These are phyloP conservation scores for Diaporthe helianthi DNA, from an alignment of 2,329 filamentous ascomycete genomes.

Conservation along the genomic window DNA sequence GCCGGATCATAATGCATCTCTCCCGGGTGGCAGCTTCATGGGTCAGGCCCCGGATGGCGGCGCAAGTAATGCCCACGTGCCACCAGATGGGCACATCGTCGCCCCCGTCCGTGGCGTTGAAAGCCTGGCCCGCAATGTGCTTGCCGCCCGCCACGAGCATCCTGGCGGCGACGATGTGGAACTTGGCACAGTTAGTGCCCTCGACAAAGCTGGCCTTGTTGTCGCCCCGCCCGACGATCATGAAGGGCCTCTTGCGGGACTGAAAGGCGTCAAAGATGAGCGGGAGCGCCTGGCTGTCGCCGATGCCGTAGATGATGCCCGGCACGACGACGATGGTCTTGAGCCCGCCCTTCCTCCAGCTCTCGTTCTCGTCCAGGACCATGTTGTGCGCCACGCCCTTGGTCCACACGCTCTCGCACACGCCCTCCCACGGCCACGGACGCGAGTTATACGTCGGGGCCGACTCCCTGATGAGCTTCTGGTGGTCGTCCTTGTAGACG, in stretches of 20 bases:
- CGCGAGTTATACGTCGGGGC: slow-evolving; percentile 37
- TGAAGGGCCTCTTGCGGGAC: slow-evolving; percentile 18
- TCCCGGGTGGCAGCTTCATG: background rate
- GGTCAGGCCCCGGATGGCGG: slow-evolving; percentile 29
- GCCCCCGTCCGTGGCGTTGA: slow-evolving; percentile 46
- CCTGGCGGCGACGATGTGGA: slow-evolving; percentile 42
- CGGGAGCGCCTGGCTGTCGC: slow-evolving; percentile 40
- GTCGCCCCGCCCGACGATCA: slow-evolving; percentile 38
- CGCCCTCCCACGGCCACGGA: slow-evolving; percentile 17
- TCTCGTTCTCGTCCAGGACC: slow-evolving; percentile 43
- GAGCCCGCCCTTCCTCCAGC: slow-evolving; percentile 34
- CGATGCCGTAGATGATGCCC: slow-evolving; percentile 45
- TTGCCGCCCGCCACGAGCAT: slow-evolving; percentile 37
- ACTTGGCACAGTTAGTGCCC: slow-evolving; percentile 39
- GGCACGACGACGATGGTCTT: slow-evolving; percentile 41
- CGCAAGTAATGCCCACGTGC: slow-evolving; percentile 41
- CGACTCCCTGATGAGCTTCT: slow-evolving; percentile 38
- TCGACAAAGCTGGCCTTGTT: slow-evolving; percentile 43
- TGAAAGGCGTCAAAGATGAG: slow-evolving; percentile 37
- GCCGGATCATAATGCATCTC: slow-evolving; percentile 35
- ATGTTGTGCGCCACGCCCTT: slow-evolving; percentile 44
- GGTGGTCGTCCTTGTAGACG: slow-evolving; percentile 40
- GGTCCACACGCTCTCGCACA: slow-evolving; percentile 41
- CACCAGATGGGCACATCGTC: slow-evolving; percentile 43
- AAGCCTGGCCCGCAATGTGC: slow-evolving; percentile 44